Conservation (phyloP, 2,329 filamentous ascomycete genomes). For the Lachnellula arida region DNA sequence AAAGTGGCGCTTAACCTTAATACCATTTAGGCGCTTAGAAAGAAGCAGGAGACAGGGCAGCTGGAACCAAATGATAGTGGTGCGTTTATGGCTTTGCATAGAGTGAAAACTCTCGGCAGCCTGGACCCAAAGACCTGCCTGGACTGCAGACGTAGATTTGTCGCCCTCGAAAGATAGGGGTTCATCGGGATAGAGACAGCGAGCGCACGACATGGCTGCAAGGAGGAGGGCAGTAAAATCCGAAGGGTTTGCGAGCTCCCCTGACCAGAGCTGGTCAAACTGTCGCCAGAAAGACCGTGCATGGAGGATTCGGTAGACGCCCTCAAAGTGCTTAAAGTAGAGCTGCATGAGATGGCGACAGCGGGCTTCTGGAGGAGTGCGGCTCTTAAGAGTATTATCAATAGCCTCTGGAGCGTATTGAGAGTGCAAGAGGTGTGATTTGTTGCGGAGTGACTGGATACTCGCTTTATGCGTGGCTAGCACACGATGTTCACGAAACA, state of each 20-base stretch:
- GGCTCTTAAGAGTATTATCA: neutral
- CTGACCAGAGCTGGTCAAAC: conserved; percentile 17
- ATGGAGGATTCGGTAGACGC: conserved; percentile 19
- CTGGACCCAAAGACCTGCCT: neutral
- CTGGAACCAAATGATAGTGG: neutral
- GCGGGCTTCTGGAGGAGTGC: neutral
- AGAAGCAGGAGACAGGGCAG: neutral
- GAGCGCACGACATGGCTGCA: conserved; percentile 14
- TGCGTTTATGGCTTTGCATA: neutral
- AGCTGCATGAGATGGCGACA: neutral
- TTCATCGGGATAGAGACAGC: conserved; percentile 1
- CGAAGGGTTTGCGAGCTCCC: conserved; percentile 4
- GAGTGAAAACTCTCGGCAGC: neutral
- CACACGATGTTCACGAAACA: neutral
- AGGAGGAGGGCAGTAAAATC: conserved; percentile 19
- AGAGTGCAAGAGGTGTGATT: neutral
- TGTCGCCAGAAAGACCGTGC: conserved; percentile 21
- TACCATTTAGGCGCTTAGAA: neutral
- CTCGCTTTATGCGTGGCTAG: neutral
- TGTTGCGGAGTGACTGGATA: neutral
- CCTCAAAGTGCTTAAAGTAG: neutral
- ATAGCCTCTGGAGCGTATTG: neutral
- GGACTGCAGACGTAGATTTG: neutral
- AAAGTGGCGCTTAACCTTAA: neutral
- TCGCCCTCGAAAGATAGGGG: neutral